Evolutionary conservation across 306 rosid genomes (phyloP).

Genomic region (Cicer chorassanicum): DNA sequence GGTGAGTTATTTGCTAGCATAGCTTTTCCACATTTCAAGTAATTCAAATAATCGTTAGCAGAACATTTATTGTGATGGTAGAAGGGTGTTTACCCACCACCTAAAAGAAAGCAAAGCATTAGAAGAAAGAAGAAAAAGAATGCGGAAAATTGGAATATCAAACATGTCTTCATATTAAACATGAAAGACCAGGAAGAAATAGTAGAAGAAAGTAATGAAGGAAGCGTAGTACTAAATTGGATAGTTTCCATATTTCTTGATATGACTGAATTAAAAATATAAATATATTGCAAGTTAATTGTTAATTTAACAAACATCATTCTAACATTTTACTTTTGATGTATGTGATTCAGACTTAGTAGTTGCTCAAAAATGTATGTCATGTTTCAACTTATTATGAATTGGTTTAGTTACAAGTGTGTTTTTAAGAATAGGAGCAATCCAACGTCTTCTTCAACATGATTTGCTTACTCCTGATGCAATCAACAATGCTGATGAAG

Average conservation of each 20-base stretch:
- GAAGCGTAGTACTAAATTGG: conserved; percentile 6
- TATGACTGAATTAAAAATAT: not conserved
- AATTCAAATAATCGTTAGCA: conserved; percentile 1
- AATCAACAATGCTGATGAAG: conserved; percentile 80
- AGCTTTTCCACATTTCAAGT: conserved; percentile 7
- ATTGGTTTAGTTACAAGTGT: conserved; percentile 46
- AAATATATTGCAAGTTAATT: conserved; percentile 32
- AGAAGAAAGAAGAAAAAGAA: conserved; percentile 22
- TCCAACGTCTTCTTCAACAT: conserved; percentile 83
- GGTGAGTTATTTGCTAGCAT: conserved; percentile 57
- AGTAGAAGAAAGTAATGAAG: conserved; percentile 19
- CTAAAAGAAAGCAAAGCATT: not conserved
- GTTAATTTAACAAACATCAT: not conserved
- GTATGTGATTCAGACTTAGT: conserved; percentile 22
- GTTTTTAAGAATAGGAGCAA: conserved; percentile 76
- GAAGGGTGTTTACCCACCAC: conserved; percentile 9
- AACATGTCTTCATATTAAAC: conserved; percentile 5
- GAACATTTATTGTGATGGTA: conserved; percentile 11
- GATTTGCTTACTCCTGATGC: conserved; percentile 79
- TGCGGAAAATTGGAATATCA: not conserved
- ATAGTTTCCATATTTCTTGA: conserved; percentile 11
- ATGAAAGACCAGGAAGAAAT: conserved; percentile 18
- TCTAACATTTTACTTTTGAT: conserved; percentile 25
- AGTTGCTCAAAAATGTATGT: conserved; percentile 25
- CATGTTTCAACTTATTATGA: conserved; percentile 39